Evolutionary conservation across 768 basidiomycete genomes (phyloP), one percentile per base, ranked within the genome.

Genomic region (Galerina sulciceps): DNA sequence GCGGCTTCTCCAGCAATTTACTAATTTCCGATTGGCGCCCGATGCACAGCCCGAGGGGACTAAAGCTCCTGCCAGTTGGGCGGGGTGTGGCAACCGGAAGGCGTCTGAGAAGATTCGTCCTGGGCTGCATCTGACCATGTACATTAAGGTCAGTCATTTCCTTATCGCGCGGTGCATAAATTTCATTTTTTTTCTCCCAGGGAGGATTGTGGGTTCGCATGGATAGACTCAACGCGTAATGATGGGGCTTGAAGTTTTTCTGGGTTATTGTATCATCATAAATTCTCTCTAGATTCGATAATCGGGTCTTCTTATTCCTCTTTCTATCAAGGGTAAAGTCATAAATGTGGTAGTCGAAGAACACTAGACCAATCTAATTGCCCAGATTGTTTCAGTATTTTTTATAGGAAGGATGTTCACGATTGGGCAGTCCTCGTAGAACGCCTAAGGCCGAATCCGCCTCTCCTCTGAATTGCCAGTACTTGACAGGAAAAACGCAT

Each of bases 1-100:
- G 48, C 73, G 80, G 9, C 67, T 87, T 1, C 64, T 88, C 9
- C 86, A 88, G 65, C 67, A 63, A 9, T 85, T 85, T 66, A 75
- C 74, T 6, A 67, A 69, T 0, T 70, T 87, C 51, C 64, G 67
- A 3, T 69, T 86, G n/a, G 78, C 76, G 2, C 81, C 83, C 37
- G 70, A 75, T 10, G 68, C 73, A 3, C 59, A 60, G 43, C 53
- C 53, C 8, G 53, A 48, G 13, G 53, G 51, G 13, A 76, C 70
- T 18, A 71, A 75, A 0, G 68, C 70, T 15, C 79, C 83, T 1
- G 82, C 84, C 0, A 65, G 68, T 2, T 75, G 75, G 23, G 86
- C 83, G 83, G 69, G 67, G 13, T 44, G 23, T 26, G 46, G 52
- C 8, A 53, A 62, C n/a, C 70, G 71, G 31, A 78, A 83, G 65